Evolutionary conservation across 208 protist genomes (phyloP).

Genomic region (Trypanosoma vivax): DNA sequence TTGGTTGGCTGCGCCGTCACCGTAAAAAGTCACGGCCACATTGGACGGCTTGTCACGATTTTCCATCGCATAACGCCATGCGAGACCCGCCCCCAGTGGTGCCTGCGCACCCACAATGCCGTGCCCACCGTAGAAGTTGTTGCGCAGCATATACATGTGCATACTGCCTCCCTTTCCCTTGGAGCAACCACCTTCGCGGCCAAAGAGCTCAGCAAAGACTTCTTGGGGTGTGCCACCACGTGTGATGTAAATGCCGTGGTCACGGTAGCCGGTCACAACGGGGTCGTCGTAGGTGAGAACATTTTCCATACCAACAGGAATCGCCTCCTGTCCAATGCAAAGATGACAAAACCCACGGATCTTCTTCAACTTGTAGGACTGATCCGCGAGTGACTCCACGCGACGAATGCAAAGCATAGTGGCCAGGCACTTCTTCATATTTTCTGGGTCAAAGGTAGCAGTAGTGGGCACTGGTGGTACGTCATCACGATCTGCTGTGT

Average conservation of each 20-base stretch:
- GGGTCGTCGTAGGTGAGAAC: slow-evolving; percentile 86
- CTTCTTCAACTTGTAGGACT: slow-evolving; percentile 95
- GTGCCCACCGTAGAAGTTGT: slow-evolving; percentile 97
- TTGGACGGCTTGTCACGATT: slow-evolving; percentile 79
- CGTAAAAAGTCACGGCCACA: slow-evolving; percentile 92
- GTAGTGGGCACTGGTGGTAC: slow-evolving; percentile 62
- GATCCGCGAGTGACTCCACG: slow-evolving; percentile 92
- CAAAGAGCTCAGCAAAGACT: slow-evolving; percentile 92
- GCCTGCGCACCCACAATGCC: slow-evolving; percentile 98
- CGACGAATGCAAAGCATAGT: slow-evolving; percentile 92
- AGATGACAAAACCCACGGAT: slow-evolving; percentile 98
- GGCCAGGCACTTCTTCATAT: slow-evolving; percentile 68
- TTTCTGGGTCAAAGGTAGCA: slow-evolving; percentile 68
- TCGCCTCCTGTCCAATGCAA: slow-evolving; percentile 97
- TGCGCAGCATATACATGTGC: slow-evolving; percentile 94
- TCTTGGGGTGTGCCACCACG: slow-evolving; percentile 87
- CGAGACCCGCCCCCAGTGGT: slow-evolving; percentile 94
- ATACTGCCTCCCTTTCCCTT: slow-evolving; percentile 97
- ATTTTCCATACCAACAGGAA: slow-evolving; percentile 92
- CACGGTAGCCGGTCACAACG: slow-evolving; percentile 96
- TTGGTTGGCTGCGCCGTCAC: slow-evolving; percentile 97
- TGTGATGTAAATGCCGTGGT: slow-evolving; percentile 90
- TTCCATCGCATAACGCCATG: slow-evolving; percentile 80
- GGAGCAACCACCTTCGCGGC: slow-evolving; percentile 73
- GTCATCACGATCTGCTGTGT: slow-evolving; percentile 56